phyloP scores from a whole-genome alignment of 306 rosid species.

The Pyrus pyrifolia region DNA sequence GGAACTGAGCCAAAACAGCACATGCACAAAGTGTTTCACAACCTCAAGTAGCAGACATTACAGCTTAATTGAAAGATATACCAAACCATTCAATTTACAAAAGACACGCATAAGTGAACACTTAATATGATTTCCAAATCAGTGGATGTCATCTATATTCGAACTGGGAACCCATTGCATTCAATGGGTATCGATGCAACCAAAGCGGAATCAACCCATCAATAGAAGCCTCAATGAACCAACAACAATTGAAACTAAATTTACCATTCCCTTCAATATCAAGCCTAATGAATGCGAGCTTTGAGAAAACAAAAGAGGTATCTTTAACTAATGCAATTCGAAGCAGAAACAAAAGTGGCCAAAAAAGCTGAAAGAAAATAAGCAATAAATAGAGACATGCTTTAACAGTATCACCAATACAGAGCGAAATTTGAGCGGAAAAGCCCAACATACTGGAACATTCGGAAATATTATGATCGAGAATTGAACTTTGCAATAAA shows the following conservation, averaged over 20 bases:
- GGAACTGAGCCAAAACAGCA: not conserved
- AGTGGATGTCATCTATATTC: not conserved
- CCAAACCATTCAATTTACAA: not conserved
- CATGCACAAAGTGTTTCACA: not conserved
- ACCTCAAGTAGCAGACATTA: not conserved
- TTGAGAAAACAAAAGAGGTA: conserved; percentile 11
- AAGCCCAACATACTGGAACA: not conserved
- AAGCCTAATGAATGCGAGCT: conserved; percentile 17
- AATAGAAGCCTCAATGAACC: conserved; percentile 8
- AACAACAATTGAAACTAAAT: conserved; percentile 7
- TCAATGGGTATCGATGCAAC: not conserved
- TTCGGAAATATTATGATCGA: conserved; percentile 1
- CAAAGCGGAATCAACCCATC: not conserved
- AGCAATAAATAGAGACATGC: not conserved
- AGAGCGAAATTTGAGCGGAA: conserved; percentile 3
- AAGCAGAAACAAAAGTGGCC: not conserved
- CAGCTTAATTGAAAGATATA: not conserved
- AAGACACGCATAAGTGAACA: not conserved
- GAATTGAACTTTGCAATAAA: not conserved
- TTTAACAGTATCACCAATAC: not conserved
- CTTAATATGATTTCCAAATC: not conserved
- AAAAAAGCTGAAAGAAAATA: not conserved
- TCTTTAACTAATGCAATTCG: not conserved
- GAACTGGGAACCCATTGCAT: not conserved
- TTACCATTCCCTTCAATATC: conserved; percentile 7